Evolutionary conservation across 139 green algal genomes (phyloP).

Genomic region (Closterium sp.): DNA sequence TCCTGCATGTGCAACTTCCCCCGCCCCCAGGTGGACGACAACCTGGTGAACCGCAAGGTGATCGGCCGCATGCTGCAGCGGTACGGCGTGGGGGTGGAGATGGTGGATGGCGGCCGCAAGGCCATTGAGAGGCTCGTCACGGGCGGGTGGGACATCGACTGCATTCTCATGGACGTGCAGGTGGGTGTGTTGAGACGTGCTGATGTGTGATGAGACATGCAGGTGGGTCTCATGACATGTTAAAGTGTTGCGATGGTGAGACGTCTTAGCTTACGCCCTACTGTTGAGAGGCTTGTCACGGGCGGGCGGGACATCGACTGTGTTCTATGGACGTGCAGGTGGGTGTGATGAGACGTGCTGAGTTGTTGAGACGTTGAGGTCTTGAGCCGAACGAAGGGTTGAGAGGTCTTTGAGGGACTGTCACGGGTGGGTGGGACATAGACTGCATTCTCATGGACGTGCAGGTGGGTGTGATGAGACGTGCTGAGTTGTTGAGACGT

Average conservation of each 20-base stretch:
- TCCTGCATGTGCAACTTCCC: no score
- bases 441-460: conserved; percentile 48
- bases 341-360: no score
- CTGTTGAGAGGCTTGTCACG: conserved; percentile 6
- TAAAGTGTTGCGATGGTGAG: no score
- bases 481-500: no score
- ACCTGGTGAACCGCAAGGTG: conserved; percentile 51
- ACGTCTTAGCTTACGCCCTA: no score
- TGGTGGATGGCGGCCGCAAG: conserved; percentile 12
- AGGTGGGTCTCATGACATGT: no score
- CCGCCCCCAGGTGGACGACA: conserved; percentile 40
- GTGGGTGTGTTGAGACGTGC: neutral
- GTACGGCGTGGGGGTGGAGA: conserved; percentile 26
- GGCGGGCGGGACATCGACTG: conserved; percentile 23
- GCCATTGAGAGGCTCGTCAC: conserved; percentile 10
- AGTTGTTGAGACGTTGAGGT: no score
- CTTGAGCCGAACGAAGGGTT: no score
- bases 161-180: conserved; percentile 46
- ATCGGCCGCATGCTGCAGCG: conserved; percentile 39
- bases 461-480: conserved; percentile 9
- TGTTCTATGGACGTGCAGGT: conserved; percentile 49
- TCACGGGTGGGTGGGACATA: neutral
- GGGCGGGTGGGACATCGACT: conserved; percentile 22
- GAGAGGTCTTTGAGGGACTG: conserved; percentile 16
- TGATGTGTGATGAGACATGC: no score